Conservation (phyloP, 768 basidiomycete species). For the Calocera viscosa region DNA sequence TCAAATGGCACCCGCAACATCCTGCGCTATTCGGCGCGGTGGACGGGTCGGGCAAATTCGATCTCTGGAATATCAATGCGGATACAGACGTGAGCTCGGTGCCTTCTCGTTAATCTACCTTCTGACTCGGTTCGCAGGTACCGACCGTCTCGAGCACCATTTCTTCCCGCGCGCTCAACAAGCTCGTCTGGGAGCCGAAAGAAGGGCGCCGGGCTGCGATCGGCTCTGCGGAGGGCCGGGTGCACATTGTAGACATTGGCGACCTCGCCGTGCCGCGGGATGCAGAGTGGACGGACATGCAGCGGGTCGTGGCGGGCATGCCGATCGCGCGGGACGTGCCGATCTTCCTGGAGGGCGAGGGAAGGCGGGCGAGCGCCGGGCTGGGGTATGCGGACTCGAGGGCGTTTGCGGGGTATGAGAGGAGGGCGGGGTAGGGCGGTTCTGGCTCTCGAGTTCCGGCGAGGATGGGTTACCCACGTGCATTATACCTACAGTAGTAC, state of each 20-base stretch:
- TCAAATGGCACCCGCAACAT: constrained; percentile 93
- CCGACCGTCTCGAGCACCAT: constrained; percentile 79
- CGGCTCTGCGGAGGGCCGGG: constrained; percentile 80
- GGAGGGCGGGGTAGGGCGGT: too few relatives aligned
- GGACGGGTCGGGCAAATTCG: constrained; percentile 90
- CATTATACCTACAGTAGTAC: background rate
- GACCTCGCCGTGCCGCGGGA: constrained; percentile 82
- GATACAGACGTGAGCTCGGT: constrained; percentile 79
- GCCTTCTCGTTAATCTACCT: background rate
- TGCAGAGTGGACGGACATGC: constrained; percentile 86
- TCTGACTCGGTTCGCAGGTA: constrained; percentile 43
- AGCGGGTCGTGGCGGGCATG: constrained; percentile 69
- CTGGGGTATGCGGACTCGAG: background rate
- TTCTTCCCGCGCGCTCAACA: constrained; percentile 79
- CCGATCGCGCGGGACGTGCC: constrained; percentile 4
- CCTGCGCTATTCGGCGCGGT: constrained; percentile 89
- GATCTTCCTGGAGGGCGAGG: constrained; percentile 7
- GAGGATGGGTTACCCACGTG: background rate
- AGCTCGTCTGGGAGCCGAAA: constrained; percentile 87
- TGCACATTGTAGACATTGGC: constrained; percentile 92
- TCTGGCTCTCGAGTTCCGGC: too few relatives aligned
- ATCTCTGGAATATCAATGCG: constrained; percentile 93
- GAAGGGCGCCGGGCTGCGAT: constrained; percentile 82
- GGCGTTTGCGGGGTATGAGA: background rate
- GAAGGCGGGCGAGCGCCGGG: background rate